Evolutionary conservation across 106 monocot species (phyloP).

Genomic region (Allium sativum): DNA sequence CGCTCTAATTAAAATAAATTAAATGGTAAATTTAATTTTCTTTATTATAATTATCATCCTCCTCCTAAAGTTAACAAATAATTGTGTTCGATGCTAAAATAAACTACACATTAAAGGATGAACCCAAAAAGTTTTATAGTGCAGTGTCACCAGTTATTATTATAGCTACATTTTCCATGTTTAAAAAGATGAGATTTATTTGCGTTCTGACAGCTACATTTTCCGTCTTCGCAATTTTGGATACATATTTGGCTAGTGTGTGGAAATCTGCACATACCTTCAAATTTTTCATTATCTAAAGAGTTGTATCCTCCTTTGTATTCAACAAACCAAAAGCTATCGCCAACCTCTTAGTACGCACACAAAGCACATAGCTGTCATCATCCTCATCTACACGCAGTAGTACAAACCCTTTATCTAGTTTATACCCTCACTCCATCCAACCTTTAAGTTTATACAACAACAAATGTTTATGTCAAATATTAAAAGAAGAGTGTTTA

Average conservation of each 20-base stretch:
- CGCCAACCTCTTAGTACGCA: conserved; percentile 31
- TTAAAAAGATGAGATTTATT: conserved; percentile 24
- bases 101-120: too few relatives aligned
- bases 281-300: conserved; percentile 35
- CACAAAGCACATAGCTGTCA: conserved; percentile 20
- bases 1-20: too few relatives aligned
- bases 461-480: too few relatives aligned
- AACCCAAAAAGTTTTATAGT: too few relatives aligned
- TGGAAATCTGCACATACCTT: conserved; percentile 31
- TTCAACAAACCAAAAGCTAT: conserved; percentile 35
- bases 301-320: conserved; percentile 11
- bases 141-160: conserved; percentile 20
- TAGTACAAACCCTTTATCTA: conserved; percentile 5
- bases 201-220: conserved; percentile 14
- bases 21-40: too few relatives aligned
- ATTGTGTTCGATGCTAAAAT: too few relatives aligned
- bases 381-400: conserved; percentile 16
- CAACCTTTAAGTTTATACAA: conserved; percentile 4
- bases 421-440: conserved; percentile 9
- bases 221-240: conserved; percentile 22
- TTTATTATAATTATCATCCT: too few relatives aligned
- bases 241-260: conserved; percentile 16
- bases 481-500: too few relatives aligned
- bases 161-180: conserved; percentile 24
- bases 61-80: too few relatives aligned